These are phyloP conservation scores for Calonectria pseudoturangicola DNA, from an alignment of 2,329 filamentous ascomycete genomes.

Conservation along the genomic window DNA sequence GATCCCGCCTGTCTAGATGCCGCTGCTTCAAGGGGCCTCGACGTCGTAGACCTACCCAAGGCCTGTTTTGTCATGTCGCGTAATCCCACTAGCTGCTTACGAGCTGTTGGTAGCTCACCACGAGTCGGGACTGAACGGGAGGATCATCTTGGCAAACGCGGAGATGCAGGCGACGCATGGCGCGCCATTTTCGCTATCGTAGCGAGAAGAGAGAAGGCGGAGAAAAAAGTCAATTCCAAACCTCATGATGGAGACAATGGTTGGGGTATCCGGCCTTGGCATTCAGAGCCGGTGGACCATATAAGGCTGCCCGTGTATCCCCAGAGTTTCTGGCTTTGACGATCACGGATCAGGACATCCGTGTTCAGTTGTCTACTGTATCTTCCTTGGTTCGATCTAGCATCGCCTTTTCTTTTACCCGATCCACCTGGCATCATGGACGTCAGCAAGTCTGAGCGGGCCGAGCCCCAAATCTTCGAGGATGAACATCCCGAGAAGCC, in stretches of 20 bases:
- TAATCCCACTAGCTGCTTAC: slow-evolving; percentile 20
- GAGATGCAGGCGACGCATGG: background rate
- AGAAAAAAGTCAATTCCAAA: slow-evolving; percentile 19
- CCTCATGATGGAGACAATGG: slow-evolving; percentile 4
- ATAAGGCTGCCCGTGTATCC: slow-evolving; percentile 4
- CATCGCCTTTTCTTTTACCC: background rate
- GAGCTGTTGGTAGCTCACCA: background rate
- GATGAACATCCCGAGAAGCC: slow-evolving; percentile 24
- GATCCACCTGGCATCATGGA: background rate
- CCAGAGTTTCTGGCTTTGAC: background rate
- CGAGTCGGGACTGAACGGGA: slow-evolving; percentile 12
- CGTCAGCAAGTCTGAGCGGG: background rate
- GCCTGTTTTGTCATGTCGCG: slow-evolving; percentile 9
- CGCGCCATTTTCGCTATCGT: slow-evolving; percentile 18
- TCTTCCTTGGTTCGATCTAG: slow-evolving; percentile 5
- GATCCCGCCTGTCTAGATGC: background rate
- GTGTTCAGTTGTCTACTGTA: background rate
- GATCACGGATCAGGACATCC: slow-evolving; percentile 14
- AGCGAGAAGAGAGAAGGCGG: background rate
- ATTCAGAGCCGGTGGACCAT: background rate
- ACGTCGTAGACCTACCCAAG: background rate
- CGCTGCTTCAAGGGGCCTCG: background rate
- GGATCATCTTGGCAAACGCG: background rate
- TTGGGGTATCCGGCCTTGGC: slow-evolving; percentile 8
- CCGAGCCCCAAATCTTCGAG: slow-evolving; percentile 18